Evolutionary conservation across 352 stramenopile species (phyloP).

Genomic region (Pilasporangium apinafurcum): DNA sequence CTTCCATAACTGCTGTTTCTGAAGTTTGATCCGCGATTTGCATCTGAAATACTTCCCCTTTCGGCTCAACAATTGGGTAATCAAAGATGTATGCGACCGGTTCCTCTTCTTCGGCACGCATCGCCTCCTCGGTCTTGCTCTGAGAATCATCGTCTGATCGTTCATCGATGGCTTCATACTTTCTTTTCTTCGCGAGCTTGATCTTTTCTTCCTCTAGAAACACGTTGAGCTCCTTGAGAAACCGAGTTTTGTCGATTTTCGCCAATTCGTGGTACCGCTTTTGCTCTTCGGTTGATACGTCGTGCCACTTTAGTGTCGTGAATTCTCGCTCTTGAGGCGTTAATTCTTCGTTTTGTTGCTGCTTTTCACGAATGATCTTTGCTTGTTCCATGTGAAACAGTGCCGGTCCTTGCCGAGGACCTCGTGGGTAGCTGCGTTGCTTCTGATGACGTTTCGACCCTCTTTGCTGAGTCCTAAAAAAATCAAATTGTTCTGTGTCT

Average conservation of each 20-base stretch:
- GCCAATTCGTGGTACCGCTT: constrained; percentile 32
- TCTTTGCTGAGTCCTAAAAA: constrained; percentile 39
- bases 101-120: constrained; percentile 13
- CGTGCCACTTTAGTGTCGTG: constrained; percentile 26
- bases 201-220: constrained; percentile 52
- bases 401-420: constrained; percentile 48
- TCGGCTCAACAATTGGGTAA: constrained; percentile 61
- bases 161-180: constrained; percentile 42
- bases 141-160: constrained; percentile 5
- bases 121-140: not conserved
- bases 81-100: constrained; percentile 76
- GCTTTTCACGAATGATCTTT: constrained; percentile 12
- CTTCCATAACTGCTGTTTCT: constrained; percentile 9
- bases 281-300: constrained; percentile 40
- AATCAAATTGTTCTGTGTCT: constrained; percentile 65
- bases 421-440: constrained; percentile 41
- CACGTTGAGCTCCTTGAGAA: constrained; percentile 33
- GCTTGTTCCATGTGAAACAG: constrained; percentile 70
- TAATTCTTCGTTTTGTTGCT: constrained; percentile 6
- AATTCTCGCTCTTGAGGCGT: constrained; percentile 9
- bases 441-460: constrained; percentile 42
- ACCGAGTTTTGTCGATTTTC: constrained; percentile 43
- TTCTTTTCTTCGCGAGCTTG: constrained; percentile 31
- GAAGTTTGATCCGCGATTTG: constrained; percentile 34
- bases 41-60: constrained; percentile 60